Percentiles rank a stretch among this genome's conserved stretches.
Conservation (phyloP, 805 yeast species). For the Wickerhamomyces subpelliculosus region DNA sequence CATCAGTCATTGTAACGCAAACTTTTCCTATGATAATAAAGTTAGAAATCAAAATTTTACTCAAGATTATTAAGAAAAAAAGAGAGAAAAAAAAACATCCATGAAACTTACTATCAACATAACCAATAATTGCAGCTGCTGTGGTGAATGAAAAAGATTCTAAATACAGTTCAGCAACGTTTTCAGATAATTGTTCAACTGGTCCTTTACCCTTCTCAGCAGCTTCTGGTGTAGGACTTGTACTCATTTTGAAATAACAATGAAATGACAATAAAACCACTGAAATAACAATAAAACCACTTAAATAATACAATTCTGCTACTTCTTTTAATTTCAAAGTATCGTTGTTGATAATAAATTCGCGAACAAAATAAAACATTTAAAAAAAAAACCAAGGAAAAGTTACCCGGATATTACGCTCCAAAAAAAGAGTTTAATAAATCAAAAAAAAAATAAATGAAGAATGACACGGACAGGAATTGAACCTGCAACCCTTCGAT, state of each 20-base stretch:
- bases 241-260: conserved; percentile 1
- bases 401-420: too few relatives aligned
- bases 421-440: too few relatives aligned
- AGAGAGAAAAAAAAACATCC: too few relatives aligned
- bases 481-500: conserved; percentile 85
- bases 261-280: not conserved
- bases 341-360: too few relatives aligned
- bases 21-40: conserved; percentile 40
- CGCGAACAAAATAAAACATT: too few relatives aligned
- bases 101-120: conserved; percentile 67
- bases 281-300: not conserved
- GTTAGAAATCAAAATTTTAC: not conserved
- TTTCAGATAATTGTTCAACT: conserved; percentile 25
- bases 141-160: conserved; percentile 82
- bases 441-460: conserved; percentile 25
- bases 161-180: conserved; percentile 53
- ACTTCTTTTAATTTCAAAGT: too few relatives aligned
- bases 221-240: conserved; percentile 2
- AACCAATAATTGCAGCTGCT: conserved; percentile 84
- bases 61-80: not conserved
- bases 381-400: too few relatives aligned
- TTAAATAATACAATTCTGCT: not conserved
- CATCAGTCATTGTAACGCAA: conserved; percentile 83
- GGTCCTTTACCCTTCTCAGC: conserved; percentile 4
- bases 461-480: conserved; percentile 74